phyloP scores from a whole-genome alignment of 345 rosid species.

The Bruguiera gymnorhiza region DNA sequence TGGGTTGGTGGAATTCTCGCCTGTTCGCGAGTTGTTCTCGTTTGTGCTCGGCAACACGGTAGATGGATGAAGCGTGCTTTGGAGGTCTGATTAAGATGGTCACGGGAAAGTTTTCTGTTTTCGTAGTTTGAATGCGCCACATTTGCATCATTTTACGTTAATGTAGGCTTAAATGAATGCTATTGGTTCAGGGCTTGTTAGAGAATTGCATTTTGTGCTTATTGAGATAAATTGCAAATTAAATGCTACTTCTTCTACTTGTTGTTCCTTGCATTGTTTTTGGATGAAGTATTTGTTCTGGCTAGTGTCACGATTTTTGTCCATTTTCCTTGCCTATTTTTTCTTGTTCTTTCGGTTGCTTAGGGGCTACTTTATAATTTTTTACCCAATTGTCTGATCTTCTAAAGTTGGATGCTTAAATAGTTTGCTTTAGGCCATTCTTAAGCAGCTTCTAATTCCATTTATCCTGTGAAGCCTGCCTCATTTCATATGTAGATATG shows the following conservation, averaged over 20 bases:
- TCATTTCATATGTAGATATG: too few species aligned
- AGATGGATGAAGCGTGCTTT: slow-evolving; percentile 16
- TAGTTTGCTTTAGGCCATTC: too few species aligned
- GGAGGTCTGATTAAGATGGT: not conserved
- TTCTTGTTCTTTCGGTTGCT: too few species aligned
- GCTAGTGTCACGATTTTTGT: not conserved
- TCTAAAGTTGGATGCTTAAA: too few species aligned
- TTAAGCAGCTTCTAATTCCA: too few species aligned
- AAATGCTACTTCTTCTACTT: not conserved
- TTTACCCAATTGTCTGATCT: too few species aligned
- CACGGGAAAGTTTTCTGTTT: not conserved
- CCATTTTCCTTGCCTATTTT: too few species aligned
- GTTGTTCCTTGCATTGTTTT: not conserved
- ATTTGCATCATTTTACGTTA: not conserved
- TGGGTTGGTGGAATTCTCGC: slow-evolving; percentile 83
- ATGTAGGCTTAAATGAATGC: slow-evolving; percentile 4
- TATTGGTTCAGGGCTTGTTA: slow-evolving; percentile 16
- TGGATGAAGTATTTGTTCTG: not conserved
- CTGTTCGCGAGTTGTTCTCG: slow-evolving; percentile 82
- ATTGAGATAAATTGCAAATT: slow-evolving; percentile 3
- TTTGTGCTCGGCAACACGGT: slow-evolving; percentile 63
- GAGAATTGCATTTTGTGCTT: slow-evolving; percentile 8
- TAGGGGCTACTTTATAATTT: too few species aligned
- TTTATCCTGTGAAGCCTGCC: too few species aligned
- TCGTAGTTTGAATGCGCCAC: not conserved